phyloP scores from a whole-genome alignment of 2,329 filamentous ascomycete genomes.

The Hymenoscyphus occultus region DNA sequence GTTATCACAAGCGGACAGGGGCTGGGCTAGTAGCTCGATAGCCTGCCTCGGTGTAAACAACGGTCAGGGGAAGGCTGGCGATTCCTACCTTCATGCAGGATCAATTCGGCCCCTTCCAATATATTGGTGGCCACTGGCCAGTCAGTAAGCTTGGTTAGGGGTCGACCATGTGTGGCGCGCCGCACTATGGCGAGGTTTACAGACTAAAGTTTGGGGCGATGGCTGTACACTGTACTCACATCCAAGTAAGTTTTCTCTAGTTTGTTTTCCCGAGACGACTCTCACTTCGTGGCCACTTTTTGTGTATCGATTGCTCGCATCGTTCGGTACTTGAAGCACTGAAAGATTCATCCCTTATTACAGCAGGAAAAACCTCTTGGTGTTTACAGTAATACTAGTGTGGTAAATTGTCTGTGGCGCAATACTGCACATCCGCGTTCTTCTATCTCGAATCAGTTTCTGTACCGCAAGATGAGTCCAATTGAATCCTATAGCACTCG shows the following conservation, averaged over 20 bases:
- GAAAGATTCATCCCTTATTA: background rate
- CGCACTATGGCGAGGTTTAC: background rate
- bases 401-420: background rate
- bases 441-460: background rate
- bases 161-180: background rate
- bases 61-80: background rate
- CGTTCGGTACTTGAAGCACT: background rate
- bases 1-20: conserved; percentile 2
- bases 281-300: background rate
- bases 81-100: background rate
- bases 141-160: background rate
- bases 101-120: background rate
- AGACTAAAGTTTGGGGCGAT: conserved; percentile 2
- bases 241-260: background rate
- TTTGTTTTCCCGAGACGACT: conserved; percentile 3
- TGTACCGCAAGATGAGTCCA: background rate
- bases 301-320: conserved; percentile 5
- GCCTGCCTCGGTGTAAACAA: background rate
- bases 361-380: background rate
- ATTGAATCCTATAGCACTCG: background rate
- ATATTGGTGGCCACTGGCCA: background rate
- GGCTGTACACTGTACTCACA: no score
- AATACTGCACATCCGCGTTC: background rate
- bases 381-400: background rate
- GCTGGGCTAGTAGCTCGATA: background rate